A percentile compares a stretch with the other conserved stretches of the same genome.
Evolutionary conservation across 1,284 basidiomycete genomes (phyloP).

Genomic region (Moesziomyces antarcticus): DNA sequence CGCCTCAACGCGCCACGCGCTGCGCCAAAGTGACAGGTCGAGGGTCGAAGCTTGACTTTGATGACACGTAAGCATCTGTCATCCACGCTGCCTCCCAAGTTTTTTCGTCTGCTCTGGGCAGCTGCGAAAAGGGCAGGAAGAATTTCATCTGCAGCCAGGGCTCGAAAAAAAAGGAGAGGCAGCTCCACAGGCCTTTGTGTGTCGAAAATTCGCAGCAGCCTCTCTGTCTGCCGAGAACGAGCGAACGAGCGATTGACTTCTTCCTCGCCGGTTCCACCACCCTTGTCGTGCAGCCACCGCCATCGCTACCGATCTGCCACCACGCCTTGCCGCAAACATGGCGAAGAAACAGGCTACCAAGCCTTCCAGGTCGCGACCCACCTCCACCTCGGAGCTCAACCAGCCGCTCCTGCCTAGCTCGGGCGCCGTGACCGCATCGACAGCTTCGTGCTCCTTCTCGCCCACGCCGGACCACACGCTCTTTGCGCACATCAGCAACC

Average conservation of each 20-base stretch:
- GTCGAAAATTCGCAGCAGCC: conserved; percentile 4
- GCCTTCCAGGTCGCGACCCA: conserved; percentile 55
- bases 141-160: conserved; percentile 17
- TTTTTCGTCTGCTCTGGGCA: neutral
- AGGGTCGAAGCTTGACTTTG: neutral
- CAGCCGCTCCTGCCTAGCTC: conserved; percentile 71
- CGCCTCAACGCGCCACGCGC: conserved; percentile 1
- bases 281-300: neutral
- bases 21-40: conserved; percentile 4
- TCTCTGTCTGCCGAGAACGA: neutral
- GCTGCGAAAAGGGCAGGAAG: conserved; percentile 16
- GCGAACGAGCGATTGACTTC: no score
- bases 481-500: conserved; percentile 77
- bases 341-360: conserved; percentile 57
- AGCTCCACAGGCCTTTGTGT: conserved; percentile 21
- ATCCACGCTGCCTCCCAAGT: neutral
- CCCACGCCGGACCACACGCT: conserved; percentile 75
- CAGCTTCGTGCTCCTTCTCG: conserved; percentile 64
- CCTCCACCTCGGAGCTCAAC: conserved; percentile 73
- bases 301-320: neutral
- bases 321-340: conserved; percentile 26
- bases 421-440: conserved; percentile 67
- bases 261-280: no score
- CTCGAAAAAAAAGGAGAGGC: conserved; percentile 18
- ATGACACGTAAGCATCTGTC: conserved; percentile 29